A percentile compares a stretch with the other conserved stretches of the same genome.
Evolutionary conservation across 176 grass and related monocot genomes (phyloP).

Genomic region (Oryza brachyantha): DNA sequence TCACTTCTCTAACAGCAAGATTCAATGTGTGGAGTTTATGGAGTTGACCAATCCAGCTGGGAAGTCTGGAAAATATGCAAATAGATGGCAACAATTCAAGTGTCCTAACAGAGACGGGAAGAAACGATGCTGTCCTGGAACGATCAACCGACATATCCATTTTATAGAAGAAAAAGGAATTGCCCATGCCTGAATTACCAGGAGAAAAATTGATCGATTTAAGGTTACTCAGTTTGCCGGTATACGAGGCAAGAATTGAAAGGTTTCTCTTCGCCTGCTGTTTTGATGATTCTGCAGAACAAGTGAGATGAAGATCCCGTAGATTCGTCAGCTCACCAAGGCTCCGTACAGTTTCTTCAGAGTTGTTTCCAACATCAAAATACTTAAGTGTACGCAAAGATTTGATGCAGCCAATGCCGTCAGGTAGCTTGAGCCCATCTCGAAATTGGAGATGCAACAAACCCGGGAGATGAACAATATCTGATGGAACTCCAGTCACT

Average conservation of each 20-base stretch:
- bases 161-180: background rate
- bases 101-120: background rate
- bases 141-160: background rate
- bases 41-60: background rate
- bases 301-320: background rate
- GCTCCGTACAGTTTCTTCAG: background rate
- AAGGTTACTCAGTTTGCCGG: background rate
- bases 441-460: background rate
- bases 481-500: background rate
- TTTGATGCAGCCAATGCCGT: background rate
- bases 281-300: background rate
- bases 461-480: background rate
- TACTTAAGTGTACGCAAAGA: background rate
- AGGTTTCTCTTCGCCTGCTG: background rate
- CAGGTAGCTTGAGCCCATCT: background rate
- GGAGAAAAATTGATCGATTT: background rate
- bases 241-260: background rate
- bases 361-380: background rate
- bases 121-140: background rate
- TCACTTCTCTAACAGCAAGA: background rate
- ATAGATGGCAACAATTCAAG: slow-evolving; percentile 1
- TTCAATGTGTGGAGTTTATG: background rate
- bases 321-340: background rate
- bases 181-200: background rate
- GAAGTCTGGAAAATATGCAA: slow-evolving; percentile 18